Evolutionary conservation across 106 monocot genomes (phyloP), one percentile per base, ranked within the genome.

Genomic region (Platanthera zijinensis): DNA sequence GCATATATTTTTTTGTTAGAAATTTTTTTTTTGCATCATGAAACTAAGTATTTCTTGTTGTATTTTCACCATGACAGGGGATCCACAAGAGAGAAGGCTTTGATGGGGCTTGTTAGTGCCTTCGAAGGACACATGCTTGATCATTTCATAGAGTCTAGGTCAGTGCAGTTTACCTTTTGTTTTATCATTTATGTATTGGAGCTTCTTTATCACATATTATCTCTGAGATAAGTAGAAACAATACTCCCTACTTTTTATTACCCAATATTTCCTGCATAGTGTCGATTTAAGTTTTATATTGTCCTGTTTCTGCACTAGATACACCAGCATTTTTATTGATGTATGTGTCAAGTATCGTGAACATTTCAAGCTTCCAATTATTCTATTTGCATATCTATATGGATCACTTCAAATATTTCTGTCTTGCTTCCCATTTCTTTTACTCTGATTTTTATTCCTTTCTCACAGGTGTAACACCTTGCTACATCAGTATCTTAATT

Each of bases 401-500:
- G 66, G 32, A 66, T 25, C 66, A 10, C 25, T n/a, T 30, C 66
- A 32, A 30, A 3, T 66, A 0, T 11, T 12, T 32, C 4, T 11
- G 6, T 10, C 2, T n/a, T 66, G 66, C 66, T 66, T 63, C 62
- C 11, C 32, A 66, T 66, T 30, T 66, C 32, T 66, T 32, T 66
- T 66, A 66, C 66, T 66, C 10, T 9, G 66, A 66, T 32, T 46
- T 6, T 14, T 14, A 53, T 70, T 66, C 28, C 7, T 72, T 70
- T 79, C 15, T 46, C 75, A 56, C 80, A 95, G 95, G 54, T 90
- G 64, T 68, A 73, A 86, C 28, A 96, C 95, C 48, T 71, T 96
- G 51, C 67, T 92, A 50, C 81, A 87, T 77, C 88, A 88, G 63
- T 99, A 81, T 57, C 80, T 88, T 32, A 88, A 77, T 74, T 99